phyloP scores from a whole-genome alignment of 805 yeast species.

The Yamadazyma kitorensis region DNA sequence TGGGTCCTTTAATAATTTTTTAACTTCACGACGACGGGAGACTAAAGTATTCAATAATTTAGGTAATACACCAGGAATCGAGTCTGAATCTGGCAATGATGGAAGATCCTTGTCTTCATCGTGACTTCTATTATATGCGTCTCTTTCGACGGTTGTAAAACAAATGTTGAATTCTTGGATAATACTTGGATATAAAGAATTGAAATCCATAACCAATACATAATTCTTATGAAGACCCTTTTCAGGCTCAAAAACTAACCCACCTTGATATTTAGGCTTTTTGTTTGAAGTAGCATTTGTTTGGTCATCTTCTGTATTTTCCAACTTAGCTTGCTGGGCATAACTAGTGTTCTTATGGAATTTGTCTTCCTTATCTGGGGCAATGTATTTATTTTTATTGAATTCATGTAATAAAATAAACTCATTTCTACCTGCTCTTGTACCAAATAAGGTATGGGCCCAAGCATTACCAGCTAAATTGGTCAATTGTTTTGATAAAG shows the following conservation, averaged over 20 bases:
- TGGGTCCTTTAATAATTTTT: constrained; percentile 76
- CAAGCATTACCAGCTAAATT: constrained; percentile 96
- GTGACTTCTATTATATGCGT: constrained; percentile 35
- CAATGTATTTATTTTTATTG: constrained; percentile 69
- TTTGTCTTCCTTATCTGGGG: constrained; percentile 76
- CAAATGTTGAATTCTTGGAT: constrained; percentile 97
- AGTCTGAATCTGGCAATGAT: constrained; percentile 56
- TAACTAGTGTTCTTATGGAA: constrained; percentile 33
- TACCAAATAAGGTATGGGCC: constrained; percentile 92
- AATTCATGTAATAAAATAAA: constrained; percentile 91
- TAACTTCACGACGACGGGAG: constrained; percentile 88
- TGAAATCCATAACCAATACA: constrained; percentile 95
- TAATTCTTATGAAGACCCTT: constrained; percentile 89
- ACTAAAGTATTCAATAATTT: constrained; percentile 79
- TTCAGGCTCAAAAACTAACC: constrained; percentile 95
- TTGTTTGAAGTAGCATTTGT: constrained; percentile 50
- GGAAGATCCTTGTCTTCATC: constrained; percentile 65
- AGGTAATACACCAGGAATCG: constrained; percentile 80
- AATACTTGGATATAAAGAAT: constrained; percentile 93
- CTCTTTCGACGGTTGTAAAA: constrained; percentile 89
- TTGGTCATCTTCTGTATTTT: constrained; percentile 41
- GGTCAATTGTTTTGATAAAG: constrained; percentile 87
- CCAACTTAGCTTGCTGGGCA: constrained; percentile 33
- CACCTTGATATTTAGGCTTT: constrained; percentile 84
- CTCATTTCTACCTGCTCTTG: constrained; percentile 95